Base-by-base conservation (phyloP, 225 moss, liverwort and hornwort genomes). In the Marchantia polymorpha region DNA sequence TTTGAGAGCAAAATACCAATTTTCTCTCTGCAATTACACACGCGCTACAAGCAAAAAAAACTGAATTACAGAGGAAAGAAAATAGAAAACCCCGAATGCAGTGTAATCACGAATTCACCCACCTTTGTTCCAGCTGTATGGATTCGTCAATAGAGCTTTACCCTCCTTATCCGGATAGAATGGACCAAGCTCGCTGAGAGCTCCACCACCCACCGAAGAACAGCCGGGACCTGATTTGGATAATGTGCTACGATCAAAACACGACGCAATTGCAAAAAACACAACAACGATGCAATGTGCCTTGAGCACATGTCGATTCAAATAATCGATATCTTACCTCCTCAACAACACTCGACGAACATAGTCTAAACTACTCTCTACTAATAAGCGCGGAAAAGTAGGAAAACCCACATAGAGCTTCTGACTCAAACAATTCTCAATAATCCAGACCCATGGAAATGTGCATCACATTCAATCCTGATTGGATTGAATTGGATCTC, bases 181-280 rank as follows among this genome's bases (percentile, higher is more conserved):
- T 0, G 97, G 94, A 23, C 97, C 97, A 20, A 97, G 93, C 84
- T 97, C 97, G 65, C 97, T 97, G 79, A 97, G 83, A 81, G 92
- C 88, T 77, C 97, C 97, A 65, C 97, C 94, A 63, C 97, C 97
- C 66, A 97, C 66, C 54, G 97, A 97, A 47, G 94, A 97, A 81
- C 97, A 97, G 64, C 97, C 97, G 53, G 94, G 97, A 80, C 97
- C 96, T 96, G 89, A n/a, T 19, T 27, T 10, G 9, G 10, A 64
- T 16, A 48, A 72, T 25, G 50, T n/a, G 51, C 22, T 22, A n/a
- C 51, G 12, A 51, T 72, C 50, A 50, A 2, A 31, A 12, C 48
- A 11, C 16, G 46, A 50, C 19, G 72, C 22, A 72, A 73, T 7
- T 54, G 6, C 73, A 16, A 29, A 27, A 55, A 0, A 30, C 16